These are phyloP conservation scores for Carex littledalei DNA, from an alignment of 176 grass and related monocot species.

Conservation along the genomic window DNA sequence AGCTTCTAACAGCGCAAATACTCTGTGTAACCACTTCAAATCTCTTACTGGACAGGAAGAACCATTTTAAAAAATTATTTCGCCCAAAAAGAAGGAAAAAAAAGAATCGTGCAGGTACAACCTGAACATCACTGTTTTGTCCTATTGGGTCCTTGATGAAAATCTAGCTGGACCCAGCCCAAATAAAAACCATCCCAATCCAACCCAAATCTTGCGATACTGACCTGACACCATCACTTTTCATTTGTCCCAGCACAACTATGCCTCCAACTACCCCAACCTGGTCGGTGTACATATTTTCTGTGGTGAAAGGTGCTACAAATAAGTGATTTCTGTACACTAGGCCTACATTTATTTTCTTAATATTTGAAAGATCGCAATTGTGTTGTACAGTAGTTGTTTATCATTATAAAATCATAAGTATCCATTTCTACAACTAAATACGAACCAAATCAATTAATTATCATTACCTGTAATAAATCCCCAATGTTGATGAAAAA, in stretches of 20 bases:
- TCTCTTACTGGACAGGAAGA: neutral
- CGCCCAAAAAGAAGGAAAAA: neutral
- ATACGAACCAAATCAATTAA: neutral
- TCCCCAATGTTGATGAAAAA: slow-evolving; percentile 82
- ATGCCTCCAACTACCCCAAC: slow-evolving; percentile 7
- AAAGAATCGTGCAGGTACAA: neutral
- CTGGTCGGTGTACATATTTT: slow-evolving; percentile 5
- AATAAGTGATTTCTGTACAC: neutral
- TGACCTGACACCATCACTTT: slow-evolving; percentile 14
- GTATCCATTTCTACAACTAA: too few relatives aligned
- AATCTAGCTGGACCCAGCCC: slow-evolving; percentile 5
- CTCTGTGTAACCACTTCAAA: neutral
- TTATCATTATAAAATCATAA: neutral
- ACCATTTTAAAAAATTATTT: too few relatives aligned
- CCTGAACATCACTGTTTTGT: neutral
- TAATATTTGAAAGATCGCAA: neutral
- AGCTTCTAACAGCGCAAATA: neutral
- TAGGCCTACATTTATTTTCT: neutral
- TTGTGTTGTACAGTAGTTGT: neutral
- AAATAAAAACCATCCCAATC: slow-evolving; percentile 7
- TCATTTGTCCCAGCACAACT: neutral
- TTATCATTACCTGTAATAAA: slow-evolving; percentile 58
- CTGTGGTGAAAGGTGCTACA: neutral
- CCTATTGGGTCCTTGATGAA: neutral
- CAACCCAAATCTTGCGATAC: neutral